Evolutionary conservation across 805 yeast genomes (phyloP), one percentile per base, ranked within the genome.

Genomic region (Candida orba): DNA sequence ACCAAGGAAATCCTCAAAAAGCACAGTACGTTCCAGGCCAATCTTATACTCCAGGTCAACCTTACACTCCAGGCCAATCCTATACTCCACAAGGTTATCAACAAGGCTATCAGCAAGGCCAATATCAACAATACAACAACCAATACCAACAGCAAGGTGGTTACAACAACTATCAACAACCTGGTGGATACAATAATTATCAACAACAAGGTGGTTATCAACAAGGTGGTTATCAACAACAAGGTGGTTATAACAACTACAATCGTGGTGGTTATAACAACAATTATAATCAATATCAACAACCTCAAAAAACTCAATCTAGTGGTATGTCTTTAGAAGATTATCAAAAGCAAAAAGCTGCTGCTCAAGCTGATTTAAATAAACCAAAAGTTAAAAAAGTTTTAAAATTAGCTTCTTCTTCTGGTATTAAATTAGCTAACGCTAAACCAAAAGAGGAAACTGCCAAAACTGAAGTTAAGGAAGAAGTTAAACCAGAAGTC

Each of bases 321-420:
- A 71, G 69, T 55, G 81, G 80, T 48, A 79, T 86, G 87, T 75
- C 90, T 34, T 72, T 87, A 55, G 95, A 88, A 42, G 95, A 86
- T 52, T 87, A 79, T 67, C 82, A 84, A 60, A 81, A 81, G 60
- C 85, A 81, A 51, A 43, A 45, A 35, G 50, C 64, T 14, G 47
- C 67, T 56, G 55, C 62, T 10, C 43, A 65, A 57, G 56, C 62
- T 31, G 56, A 67, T 38, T 62, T 68, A 53, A 71, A 52, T 46
- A 47, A 57, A 56, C 64, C 75, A 42, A 74, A 75, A 60, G 82
- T 84, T 45, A 85, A 83, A 71, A 80, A 71, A 58, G 76, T 79
- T 39, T 72, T 84, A 63, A 82, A 81, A 60, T 70, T 84, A 60
- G 79, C 81, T 32, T 65, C 81, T 27, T 75, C 81, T 36, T 75